Percentiles rank a stretch among this genome's conserved stretches.
phyloP scores from a whole-genome alignment of 352 stramenopile species.

The Phytophthora foliorum region DNA sequence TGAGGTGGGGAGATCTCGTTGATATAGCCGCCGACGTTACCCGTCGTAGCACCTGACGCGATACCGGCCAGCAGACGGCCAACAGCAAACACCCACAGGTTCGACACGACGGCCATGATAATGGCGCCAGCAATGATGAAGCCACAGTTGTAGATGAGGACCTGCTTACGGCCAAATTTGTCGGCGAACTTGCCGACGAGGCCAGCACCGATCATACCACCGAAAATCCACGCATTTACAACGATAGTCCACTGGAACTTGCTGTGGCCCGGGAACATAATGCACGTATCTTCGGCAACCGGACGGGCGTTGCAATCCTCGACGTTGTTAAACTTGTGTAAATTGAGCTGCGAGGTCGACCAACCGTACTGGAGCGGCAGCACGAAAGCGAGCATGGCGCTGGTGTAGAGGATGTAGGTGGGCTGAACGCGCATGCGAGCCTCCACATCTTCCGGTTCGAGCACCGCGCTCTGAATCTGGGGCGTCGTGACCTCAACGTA shows the following conservation, averaged over 20 bases:
- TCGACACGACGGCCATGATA: slow-evolving; percentile 40
- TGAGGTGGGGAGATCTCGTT: slow-evolving; percentile 58
- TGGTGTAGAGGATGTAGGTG: slow-evolving; percentile 50
- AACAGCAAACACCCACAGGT: slow-evolving; percentile 49
- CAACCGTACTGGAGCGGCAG: slow-evolving; percentile 54
- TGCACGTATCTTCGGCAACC: slow-evolving; percentile 42
- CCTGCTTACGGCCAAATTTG: slow-evolving; percentile 52
- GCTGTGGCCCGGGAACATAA: slow-evolving; percentile 58
- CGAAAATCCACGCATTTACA: slow-evolving; percentile 63
- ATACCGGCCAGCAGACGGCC: slow-evolving; percentile 64
- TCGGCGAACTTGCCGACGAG: slow-evolving; percentile 47
- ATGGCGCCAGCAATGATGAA: slow-evolving; percentile 53
- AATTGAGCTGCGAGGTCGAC: slow-evolving; percentile 56
- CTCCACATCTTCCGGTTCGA: slow-evolving; percentile 35
- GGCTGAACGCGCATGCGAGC: slow-evolving; percentile 31
- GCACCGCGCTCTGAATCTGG: slow-evolving; percentile 32
- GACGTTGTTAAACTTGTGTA: slow-evolving; percentile 54
- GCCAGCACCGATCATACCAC: slow-evolving; percentile 54
- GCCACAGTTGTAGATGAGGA: slow-evolving; percentile 47
- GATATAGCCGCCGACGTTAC: slow-evolving; percentile 54
- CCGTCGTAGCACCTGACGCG: slow-evolving; percentile 54
- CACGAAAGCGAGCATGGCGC: slow-evolving; percentile 44
- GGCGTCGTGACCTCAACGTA: slow-evolving; percentile 34
- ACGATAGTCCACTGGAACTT: slow-evolving; percentile 59
- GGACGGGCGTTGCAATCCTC: slow-evolving; percentile 42